Base-by-base conservation (phyloP, 306 rosid species). In the Vigna radiata region DNA sequence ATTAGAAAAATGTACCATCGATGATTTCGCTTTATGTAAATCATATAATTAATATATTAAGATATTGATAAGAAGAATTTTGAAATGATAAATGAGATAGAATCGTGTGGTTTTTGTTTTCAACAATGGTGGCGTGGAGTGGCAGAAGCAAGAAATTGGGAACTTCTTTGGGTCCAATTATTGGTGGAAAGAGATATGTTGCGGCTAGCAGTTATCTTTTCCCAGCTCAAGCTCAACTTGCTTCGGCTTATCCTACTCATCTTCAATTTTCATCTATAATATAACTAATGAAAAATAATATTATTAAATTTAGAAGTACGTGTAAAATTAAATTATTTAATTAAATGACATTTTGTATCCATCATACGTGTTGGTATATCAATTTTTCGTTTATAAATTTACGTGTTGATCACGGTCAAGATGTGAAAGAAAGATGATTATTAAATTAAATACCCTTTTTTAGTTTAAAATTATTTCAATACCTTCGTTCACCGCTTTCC, bases 71-170 rank as follows among this genome's bases (percentile, higher is more conserved):
- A 43, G 27, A 27, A 27, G 55, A 59, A 44, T 4, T 18, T 44
- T 60, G 67, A 56, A 72, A 33, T 25, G 27, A 25, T 25, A 25
- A 25, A 25, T 3, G 27, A 25, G 4, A 31, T 29, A 47, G 37
- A 61, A 33, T 15, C 29, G 8, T 23, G 33, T 15, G 29, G 12
- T 39, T 55, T 55, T 41, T 16, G 7, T 36, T 59, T 61, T 73
- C 79, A 66, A 73, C 63, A 44, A 44, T 63, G 33, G 50, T 44
- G 15, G 14, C 15, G 50, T 44, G 15, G 14, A 13, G 47, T 54
- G 70, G 37, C 44, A 46, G n/a, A 55, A 54, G 79, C 75, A 44
- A 54, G 69, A 74, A 67, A 17, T 46, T 81, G 56, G 63, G 48
- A 80, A 47, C 63, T 48, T 31, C 31, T 6, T 11, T 16, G 18